Percentiles rank a stretch among this genome's conserved stretches.
Conservation (phyloP, 768 basidiomycete genomes). For the Trametes elegans region DNA sequence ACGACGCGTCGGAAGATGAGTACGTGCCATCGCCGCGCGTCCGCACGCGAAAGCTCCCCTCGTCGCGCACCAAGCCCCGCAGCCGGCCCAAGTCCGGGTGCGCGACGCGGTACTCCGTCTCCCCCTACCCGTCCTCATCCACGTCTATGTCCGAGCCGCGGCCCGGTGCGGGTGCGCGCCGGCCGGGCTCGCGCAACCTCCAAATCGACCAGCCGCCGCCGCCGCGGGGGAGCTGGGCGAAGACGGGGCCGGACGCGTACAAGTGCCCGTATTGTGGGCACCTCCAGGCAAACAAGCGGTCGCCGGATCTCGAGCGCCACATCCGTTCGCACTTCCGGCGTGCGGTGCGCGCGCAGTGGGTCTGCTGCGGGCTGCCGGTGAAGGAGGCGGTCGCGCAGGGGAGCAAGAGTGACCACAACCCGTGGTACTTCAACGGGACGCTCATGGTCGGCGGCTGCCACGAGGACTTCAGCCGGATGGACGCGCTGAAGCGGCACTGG, state of each 20-base stretch:
- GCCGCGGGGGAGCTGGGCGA: constrained; percentile 22
- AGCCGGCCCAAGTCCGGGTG: neutral
- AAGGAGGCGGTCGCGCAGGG: constrained; percentile 22
- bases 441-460: constrained; percentile 39
- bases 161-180: neutral
- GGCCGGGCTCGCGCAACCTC: constrained; percentile 41
- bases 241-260: constrained; percentile 33
- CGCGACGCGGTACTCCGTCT: constrained; percentile 4
- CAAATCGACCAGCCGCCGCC: constrained; percentile 33
- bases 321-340: constrained; percentile 47
- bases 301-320: constrained; percentile 61
- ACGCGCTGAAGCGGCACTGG: constrained; percentile 40
- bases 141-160: constrained; percentile 28
- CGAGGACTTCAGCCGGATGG: constrained; percentile 37
- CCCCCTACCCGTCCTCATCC: constrained; percentile 25
- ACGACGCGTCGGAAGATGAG: constrained; percentile 42
- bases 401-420: constrained; percentile 6
- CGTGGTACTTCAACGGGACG: constrained; percentile 25
- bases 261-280: constrained; percentile 48
- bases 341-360: constrained; percentile 30
- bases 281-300: constrained; percentile 47
- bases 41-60: constrained; percentile 5
- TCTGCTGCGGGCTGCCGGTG: constrained; percentile 36
- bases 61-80: constrained; percentile 3
- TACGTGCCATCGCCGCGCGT: constrained; percentile 39